Evolutionary conservation across 1,284 basidiomycete genomes (phyloP).

Genomic region (Tetrapyrgos nigripes): DNA sequence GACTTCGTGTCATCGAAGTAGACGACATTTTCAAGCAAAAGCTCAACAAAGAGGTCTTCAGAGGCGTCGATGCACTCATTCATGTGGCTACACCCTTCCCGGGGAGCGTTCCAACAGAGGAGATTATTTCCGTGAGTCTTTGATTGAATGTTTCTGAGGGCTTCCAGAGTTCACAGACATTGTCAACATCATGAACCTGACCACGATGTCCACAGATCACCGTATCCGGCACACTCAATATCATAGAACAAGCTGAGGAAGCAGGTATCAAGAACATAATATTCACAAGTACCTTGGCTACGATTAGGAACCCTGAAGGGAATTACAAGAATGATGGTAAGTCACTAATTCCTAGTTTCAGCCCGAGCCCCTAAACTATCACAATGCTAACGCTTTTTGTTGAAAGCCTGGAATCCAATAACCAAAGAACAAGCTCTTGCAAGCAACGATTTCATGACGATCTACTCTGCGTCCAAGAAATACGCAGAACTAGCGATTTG

Average conservation of each 20-base stretch:
- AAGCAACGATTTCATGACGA: constrained; percentile 8
- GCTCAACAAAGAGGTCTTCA: constrained; percentile 3
- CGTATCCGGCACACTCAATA: constrained; percentile 33
- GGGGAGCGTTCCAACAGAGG: constrained; percentile 1
- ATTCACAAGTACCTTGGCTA: constrained; percentile 18
- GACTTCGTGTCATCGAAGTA: constrained; percentile 14
- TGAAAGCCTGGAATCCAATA: constrained; percentile 21
- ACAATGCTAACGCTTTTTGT: not conserved
- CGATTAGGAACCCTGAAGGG: constrained; percentile 6
- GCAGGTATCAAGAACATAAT: constrained; percentile 19
- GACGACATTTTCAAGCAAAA: constrained; percentile 12
- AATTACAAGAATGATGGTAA: constrained; percentile 4
- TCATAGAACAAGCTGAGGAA: constrained; percentile 20
- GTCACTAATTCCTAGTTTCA: not conserved
- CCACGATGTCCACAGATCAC: constrained; percentile 18
- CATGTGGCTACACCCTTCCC: constrained; percentile 16
- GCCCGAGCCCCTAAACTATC: not conserved
- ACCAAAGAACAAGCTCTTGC: constrained; percentile 21
- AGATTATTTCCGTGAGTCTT: constrained; percentile 9
- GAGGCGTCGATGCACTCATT: constrained; percentile 12
- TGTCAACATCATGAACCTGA: not conserved
- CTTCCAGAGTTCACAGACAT: not conserved
- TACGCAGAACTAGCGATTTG: constrained; percentile 25
- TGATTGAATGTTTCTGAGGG: not conserved
- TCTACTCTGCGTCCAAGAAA: constrained; percentile 24